These are phyloP conservation scores for Przewalskia tangutica DNA, from an alignment of 257 asterid genomes.

Conservation along the genomic window DNA sequence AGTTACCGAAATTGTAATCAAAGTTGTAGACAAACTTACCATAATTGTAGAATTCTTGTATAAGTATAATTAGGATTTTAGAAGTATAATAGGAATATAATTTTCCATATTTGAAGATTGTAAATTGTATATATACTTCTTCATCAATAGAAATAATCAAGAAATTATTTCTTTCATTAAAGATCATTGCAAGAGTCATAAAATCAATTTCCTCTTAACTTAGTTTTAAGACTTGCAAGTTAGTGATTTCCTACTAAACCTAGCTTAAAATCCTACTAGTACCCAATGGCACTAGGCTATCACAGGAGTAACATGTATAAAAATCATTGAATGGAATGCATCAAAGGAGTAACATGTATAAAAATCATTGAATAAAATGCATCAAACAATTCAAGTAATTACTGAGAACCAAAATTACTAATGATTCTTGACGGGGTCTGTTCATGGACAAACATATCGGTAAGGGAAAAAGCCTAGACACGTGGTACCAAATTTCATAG, in stretches of 20 bases:
- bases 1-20: too few species aligned
- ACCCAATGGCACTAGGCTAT: background rate
- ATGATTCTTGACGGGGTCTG: background rate
- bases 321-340: background rate
- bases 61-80: too few species aligned
- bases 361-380: background rate
- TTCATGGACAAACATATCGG: background rate
- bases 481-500: background rate
- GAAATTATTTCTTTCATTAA: too few species aligned
- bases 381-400: background rate
- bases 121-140: too few species aligned
- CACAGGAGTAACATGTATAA: background rate
- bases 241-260: background rate
- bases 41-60: too few species aligned
- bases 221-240: background rate
- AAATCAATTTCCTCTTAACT: too few species aligned
- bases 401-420: background rate
- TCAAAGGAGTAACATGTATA: too few species aligned
- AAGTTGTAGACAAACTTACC: too few species aligned
- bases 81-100: too few species aligned
- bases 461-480: background rate
- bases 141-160: too few species aligned
- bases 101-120: too few species aligned
- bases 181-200: too few species aligned
- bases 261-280: background rate